Conservation (phyloP, 345 rosid genomes). For the Toxicodendron radicans region DNA sequence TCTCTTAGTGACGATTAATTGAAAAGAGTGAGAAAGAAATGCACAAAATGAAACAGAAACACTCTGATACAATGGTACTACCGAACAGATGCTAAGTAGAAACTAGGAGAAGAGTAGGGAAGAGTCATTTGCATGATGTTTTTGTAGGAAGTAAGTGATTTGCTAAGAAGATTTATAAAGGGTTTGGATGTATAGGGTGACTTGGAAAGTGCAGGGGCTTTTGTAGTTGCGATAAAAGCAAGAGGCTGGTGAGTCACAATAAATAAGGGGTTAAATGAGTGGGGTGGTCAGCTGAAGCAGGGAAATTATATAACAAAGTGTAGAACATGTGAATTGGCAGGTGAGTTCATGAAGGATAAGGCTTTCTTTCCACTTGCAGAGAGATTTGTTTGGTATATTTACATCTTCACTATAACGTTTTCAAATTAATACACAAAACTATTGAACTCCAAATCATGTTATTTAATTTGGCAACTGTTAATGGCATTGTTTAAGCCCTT, state of each 20-base stretch:
- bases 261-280: slow-evolving; percentile 20
- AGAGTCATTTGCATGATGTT: not conserved
- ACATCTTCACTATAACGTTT: too few relatives aligned
- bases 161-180: slow-evolving; percentile 5
- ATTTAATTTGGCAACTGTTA: not conserved
- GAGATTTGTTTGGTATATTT: slow-evolving; percentile 1
- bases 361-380: not conserved
- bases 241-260: slow-evolving; percentile 42
- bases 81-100: not conserved
- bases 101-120: not conserved
- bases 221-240: slow-evolving; percentile 28
- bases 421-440: too few relatives aligned
- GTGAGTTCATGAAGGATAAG: slow-evolving; percentile 34
- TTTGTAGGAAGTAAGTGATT: not conserved
- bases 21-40: not conserved
- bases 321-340: slow-evolving; percentile 44
- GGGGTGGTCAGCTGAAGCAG: slow-evolving; percentile 12
- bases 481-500: not conserved
- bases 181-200: not conserved
- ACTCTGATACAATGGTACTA: not conserved
- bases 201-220: slow-evolving; percentile 10
- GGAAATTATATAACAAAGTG: slow-evolving; percentile 11
- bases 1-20: not conserved
- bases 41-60: not conserved
- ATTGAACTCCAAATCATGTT: too few relatives aligned